Evolutionary conservation across 2,329 filamentous ascomycete genomes (phyloP).

Genomic region (Trichophyton schoenleinii): DNA sequence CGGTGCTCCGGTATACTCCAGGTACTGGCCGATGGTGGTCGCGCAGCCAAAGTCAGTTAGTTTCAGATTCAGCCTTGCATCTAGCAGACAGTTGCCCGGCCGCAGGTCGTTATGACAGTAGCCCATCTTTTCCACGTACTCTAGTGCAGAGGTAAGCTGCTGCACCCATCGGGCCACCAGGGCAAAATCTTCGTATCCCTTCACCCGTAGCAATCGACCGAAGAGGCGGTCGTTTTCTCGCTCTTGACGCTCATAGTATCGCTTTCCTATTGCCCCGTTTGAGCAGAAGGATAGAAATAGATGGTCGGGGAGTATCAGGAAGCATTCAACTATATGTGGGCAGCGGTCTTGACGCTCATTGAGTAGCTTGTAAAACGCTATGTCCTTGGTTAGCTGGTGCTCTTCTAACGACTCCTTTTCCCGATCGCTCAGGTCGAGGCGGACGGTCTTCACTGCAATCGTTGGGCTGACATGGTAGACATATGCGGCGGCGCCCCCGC

Average conservation of each 20-base stretch:
- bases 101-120: constrained; percentile 13
- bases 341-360: constrained; percentile 11
- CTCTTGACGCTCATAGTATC: constrained; percentile 5
- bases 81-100: constrained; percentile 12
- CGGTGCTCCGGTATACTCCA: constrained; percentile 3
- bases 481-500: neutral
- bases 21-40: constrained; percentile 13
- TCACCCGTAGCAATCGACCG: constrained; percentile 11
- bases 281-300: constrained; percentile 13
- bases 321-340: constrained; percentile 12
- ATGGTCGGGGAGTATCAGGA: constrained; percentile 12
- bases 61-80: constrained; percentile 11
- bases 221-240: constrained; percentile 4
- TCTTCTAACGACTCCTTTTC: neutral
- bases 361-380: constrained; percentile 12
- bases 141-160: constrained; percentile 14
- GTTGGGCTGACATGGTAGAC: neutral
- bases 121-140: constrained; percentile 15
- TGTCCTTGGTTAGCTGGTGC: constrained; percentile 8
- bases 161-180: constrained; percentile 15
- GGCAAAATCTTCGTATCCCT: constrained; percentile 13
- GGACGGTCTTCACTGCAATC: neutral
- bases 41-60: constrained; percentile 13
- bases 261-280: neutral
- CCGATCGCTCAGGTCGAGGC: neutral